Base-by-base conservation (phyloP, 1,139 yeast genomes). In the Suhomyces ambrosiae region DNA sequence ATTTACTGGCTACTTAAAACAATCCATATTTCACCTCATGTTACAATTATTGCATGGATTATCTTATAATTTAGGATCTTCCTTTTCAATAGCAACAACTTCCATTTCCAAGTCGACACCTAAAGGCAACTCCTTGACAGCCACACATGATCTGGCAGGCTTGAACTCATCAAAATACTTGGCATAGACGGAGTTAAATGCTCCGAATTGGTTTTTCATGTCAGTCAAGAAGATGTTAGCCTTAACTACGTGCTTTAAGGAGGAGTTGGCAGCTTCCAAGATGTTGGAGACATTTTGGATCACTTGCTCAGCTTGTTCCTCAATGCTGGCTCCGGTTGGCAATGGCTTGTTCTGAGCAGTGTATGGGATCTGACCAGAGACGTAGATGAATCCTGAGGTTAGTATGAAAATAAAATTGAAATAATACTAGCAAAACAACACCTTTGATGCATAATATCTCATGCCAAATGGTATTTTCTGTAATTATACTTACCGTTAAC, bases 111-210 rank as follows among this genome's bases (percentile, higher is more conserved):
- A 76, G 41, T 78, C 85, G 44, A 81, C 87, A 41, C 88, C 87
- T 61, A 89, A 78, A 45, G 97, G 97, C 58, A 89, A 79, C 46
- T 79, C 80, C 61, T 80, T 82, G 48, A 88, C 97, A 30, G 96
- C 96, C 50, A 89, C 95, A 73, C 96, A 88, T 2, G 96, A 86
- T 75, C 97, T 86, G 26, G 97, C 96, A 39, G 97, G 97, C 67
- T 85, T 86, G 72, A 86, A 95, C 41, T 71, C 74, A 60, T 62
- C 72, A 71, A 90, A 89, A 67, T 85, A 86, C 64, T 85, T 82
- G 47, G 78, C 81, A 66, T 89, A 90, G 37, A 86, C 92, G 49
- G 74, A 76, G 68, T 90, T 90, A 72, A 90, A 86, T 49, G 79
- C 84, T 44, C 76, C 85, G 56, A 89, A 90, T 61, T 84, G 79